A percentile compares a stretch with the other conserved stretches of the same genome.
phyloP scores from a whole-genome alignment of 2,329 filamentous ascomycete genomes.

The Helotiales sp. region DNA sequence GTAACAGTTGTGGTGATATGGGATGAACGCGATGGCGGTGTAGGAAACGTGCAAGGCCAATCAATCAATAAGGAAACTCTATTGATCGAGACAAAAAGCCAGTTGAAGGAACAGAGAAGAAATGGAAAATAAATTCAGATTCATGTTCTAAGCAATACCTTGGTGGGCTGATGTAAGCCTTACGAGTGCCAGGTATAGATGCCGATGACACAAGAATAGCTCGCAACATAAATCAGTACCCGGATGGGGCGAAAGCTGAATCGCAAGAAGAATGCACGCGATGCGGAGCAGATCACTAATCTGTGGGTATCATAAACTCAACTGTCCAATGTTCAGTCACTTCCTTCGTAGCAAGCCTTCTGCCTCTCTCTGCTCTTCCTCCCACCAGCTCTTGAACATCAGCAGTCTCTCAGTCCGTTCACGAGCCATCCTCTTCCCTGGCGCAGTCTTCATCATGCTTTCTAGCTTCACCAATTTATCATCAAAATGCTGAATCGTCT shows the following conservation, averaged over 20 bases:
- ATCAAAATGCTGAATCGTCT: constrained; percentile 75
- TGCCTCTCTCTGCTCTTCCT: constrained; percentile 51
- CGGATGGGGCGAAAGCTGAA: constrained; percentile 8
- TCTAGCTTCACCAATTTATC: constrained; percentile 74
- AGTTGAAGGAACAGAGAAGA: neutral
- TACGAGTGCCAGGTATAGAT: neutral
- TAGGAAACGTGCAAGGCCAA: no score
- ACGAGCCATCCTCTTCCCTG: constrained; percentile 57
- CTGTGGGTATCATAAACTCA: constrained; percentile 24
- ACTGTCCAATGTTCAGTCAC: constrained; percentile 18
- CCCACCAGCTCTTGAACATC: constrained; percentile 63
- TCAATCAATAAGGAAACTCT: no score
- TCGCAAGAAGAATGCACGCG: neutral
- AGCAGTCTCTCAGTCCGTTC: constrained; percentile 58
- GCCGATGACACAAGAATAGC: neutral
- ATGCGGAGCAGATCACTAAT: constrained; percentile 15
- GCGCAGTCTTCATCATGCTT: constrained; percentile 66
- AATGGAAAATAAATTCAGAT: neutral
- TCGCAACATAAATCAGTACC: constrained; percentile 1
- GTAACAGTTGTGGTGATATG: no score
- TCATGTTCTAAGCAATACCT: neutral
- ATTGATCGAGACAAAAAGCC: neutral
- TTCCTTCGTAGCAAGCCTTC: constrained; percentile 37
- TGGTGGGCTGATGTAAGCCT: constrained; percentile 11
- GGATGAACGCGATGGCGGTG: no score